Percentiles rank a stretch among this genome's conserved stretches.
phyloP scores from a whole-genome alignment of 2,329 filamentous ascomycete species.

The Dryadomyces quercivorus region DNA sequence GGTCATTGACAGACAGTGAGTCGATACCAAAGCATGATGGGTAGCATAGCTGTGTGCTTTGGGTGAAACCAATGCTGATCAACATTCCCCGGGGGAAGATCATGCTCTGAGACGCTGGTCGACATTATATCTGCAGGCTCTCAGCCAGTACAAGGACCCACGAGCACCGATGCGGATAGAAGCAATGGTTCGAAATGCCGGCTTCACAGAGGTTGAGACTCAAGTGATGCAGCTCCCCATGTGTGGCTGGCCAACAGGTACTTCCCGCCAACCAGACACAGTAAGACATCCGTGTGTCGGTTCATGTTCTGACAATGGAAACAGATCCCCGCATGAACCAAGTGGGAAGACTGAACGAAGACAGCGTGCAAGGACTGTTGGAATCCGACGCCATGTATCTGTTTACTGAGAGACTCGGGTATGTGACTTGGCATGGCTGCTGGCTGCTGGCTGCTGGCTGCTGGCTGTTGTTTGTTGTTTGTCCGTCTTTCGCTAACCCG shows the following conservation, averaged over 20 bases:
- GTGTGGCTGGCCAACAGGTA: slow-evolving; percentile 59
- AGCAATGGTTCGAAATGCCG: slow-evolving; percentile 45
- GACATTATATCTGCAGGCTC: slow-evolving; percentile 45
- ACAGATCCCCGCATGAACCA: slow-evolving; percentile 36
- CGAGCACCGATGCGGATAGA: slow-evolving; percentile 49
- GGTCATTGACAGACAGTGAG: slow-evolving; percentile 54
- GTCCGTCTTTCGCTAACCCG: not conserved
- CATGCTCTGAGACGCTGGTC: slow-evolving; percentile 60
- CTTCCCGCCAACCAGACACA: not conserved
- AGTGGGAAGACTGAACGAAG: slow-evolving; percentile 41
- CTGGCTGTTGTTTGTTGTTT: too few species aligned
- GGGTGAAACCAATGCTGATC: not conserved
- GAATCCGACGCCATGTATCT: slow-evolving; percentile 44
- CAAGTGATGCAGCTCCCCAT: slow-evolving; percentile 55
- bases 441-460: too few species aligned
- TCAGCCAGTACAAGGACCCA: slow-evolving; percentile 54
- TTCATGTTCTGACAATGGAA: not conserved
- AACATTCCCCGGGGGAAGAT: slow-evolving; percentile 22
- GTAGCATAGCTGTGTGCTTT: too few species aligned
- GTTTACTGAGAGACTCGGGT: slow-evolving; percentile 38
- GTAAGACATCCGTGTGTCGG: not conserved
- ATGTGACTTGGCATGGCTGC: not conserved
- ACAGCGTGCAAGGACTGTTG: slow-evolving; percentile 41
- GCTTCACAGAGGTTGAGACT: slow-evolving; percentile 56
- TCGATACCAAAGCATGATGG: not conserved